A percentile compares a stretch with the other conserved stretches of the same genome.
These are phyloP conservation scores for Termitomyces eurrhizus DNA, from an alignment of 768 basidiomycete genomes.

Conservation along the genomic window DNA sequence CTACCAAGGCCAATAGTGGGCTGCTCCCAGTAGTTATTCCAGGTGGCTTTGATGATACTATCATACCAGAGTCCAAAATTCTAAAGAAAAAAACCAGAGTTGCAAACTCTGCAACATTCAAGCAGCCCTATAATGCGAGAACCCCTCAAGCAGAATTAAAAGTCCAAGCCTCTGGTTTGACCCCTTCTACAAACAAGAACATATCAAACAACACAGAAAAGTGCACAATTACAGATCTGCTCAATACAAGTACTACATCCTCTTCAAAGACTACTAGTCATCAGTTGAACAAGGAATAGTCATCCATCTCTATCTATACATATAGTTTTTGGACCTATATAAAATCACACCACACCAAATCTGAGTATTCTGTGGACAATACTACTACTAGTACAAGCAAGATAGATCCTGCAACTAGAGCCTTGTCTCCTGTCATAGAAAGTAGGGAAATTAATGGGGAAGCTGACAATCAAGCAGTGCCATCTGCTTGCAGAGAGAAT, in stretches of 20 bases:
- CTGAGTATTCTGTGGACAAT: slow-evolving; percentile 26
- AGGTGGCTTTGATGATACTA: slow-evolving; percentile 36
- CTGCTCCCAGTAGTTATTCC: slow-evolving; percentile 38
- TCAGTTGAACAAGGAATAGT: slow-evolving; percentile 19
- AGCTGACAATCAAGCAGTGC: slow-evolving; percentile 2
- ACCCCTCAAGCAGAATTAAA: slow-evolving; percentile 1
- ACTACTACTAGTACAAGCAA: slow-evolving; percentile 51
- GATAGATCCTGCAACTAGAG: slow-evolving; percentile 40
- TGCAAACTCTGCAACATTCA: not conserved
- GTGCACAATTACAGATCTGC: too few relatives aligned
- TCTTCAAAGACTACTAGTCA: slow-evolving; percentile 17
- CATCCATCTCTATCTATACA: slow-evolving; percentile 40
- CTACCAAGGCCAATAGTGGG: slow-evolving; percentile 15
- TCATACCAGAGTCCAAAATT: slow-evolving; percentile 1
- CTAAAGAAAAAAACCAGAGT: slow-evolving; percentile 35
- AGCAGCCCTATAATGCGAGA: not conserved
- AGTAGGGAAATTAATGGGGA: slow-evolving; percentile 24
- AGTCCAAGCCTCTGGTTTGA: slow-evolving; percentile 26
- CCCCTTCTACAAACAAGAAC: not conserved
- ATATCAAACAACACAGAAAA: not conserved
- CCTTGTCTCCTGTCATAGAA: slow-evolving; percentile 34
- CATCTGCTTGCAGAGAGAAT: too few relatives aligned
- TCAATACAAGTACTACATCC: not conserved
- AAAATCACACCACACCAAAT: slow-evolving; percentile 33
- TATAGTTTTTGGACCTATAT: slow-evolving; percentile 74